phyloP scores from a whole-genome alignment of 2,329 filamentous ascomycete genomes.

The Lachnellula occidentalis region DNA sequence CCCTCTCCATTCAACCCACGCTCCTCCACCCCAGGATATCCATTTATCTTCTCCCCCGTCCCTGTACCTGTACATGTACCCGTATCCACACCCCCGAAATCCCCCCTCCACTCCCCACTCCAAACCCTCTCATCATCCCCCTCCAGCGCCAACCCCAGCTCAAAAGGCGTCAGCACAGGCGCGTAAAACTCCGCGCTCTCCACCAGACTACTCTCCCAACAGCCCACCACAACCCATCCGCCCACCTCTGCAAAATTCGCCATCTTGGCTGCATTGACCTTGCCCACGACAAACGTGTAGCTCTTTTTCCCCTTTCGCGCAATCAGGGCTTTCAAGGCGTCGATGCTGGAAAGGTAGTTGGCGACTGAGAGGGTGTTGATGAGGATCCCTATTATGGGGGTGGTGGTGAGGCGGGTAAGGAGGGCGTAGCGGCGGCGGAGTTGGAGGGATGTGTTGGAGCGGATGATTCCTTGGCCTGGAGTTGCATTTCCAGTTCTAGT shows the following conservation, averaged over 20 bases:
- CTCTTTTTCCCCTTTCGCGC: slow-evolving; percentile 81
- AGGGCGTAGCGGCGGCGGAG: slow-evolving; percentile 86
- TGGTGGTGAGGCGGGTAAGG: slow-evolving; percentile 72
- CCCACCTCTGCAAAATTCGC: slow-evolving; percentile 95
- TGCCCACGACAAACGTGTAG: slow-evolving; percentile 95
- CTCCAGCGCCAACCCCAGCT: slow-evolving; percentile 73
- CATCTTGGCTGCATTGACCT: slow-evolving; percentile 90
- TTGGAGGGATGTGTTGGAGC: slow-evolving; percentile 42
- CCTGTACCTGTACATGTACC: neutral
- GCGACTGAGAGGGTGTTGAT: slow-evolving; percentile 92
- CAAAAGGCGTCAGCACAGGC: slow-evolving; percentile 91
- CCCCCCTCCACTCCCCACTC: slow-evolving; percentile 84
- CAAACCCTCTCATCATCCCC: slow-evolving; percentile 73
- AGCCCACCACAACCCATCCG: slow-evolving; percentile 95
- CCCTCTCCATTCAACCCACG: slow-evolving; percentile 23
- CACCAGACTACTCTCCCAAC: slow-evolving; percentile 92
- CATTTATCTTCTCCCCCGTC: slow-evolving; percentile 5
- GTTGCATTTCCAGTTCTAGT: slow-evolving; percentile 22
- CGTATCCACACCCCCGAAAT: slow-evolving; percentile 65
- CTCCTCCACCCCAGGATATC: slow-evolving; percentile 18
- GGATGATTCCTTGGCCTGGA: slow-evolving; percentile 17
- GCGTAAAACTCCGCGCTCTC: slow-evolving; percentile 86
- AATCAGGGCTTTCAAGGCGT: slow-evolving; percentile 68
- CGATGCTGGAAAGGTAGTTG: slow-evolving; percentile 80
- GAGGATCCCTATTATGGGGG: slow-evolving; percentile 83